phyloP scores from a whole-genome alignment of 2,329 filamentous ascomycete species.

The Mycosphaerella sp. region DNA sequence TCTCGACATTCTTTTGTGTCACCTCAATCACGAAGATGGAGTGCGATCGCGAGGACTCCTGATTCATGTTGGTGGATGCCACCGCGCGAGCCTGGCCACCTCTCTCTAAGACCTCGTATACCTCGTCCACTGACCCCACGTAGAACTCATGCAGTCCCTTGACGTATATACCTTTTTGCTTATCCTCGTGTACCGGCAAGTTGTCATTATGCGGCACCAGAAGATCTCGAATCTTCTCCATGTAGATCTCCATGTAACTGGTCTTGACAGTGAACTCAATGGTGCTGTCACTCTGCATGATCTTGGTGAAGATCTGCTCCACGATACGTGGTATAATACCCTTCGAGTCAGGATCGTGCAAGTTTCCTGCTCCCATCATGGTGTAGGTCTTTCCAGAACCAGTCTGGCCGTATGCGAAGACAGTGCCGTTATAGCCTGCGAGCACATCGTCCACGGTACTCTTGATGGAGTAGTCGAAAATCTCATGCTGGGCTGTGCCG shows the following conservation, averaged over 20 bases:
- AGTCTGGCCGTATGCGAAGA: constrained; percentile 97
- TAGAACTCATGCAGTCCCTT: constrained; percentile 94
- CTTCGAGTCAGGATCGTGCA: constrained; percentile 79
- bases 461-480: constrained; percentile 97
- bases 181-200: constrained; percentile 94
- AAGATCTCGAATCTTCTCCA: constrained; percentile 95
- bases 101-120: constrained; percentile 93
- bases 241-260: constrained; percentile 99
- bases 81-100: constrained; percentile 87
- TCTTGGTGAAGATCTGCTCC: constrained; percentile 95
- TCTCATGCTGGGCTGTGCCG: constrained; percentile 79
- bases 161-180: constrained; percentile 91
- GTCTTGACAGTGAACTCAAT: constrained; percentile 99
- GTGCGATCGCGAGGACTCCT: constrained; percentile 95
- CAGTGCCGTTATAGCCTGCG: constrained; percentile 98
- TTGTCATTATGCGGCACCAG: constrained; percentile 92
- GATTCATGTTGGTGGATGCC: constrained; percentile 97
- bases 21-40: constrained; percentile 97
- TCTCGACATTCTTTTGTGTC: constrained; percentile 96
- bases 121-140: constrained; percentile 88
- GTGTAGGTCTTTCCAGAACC: constrained; percentile 98
- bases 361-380: constrained; percentile 87
- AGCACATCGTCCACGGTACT: constrained; percentile 96
- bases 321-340: constrained; percentile 97
- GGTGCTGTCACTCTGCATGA: constrained; percentile 80